A percentile compares a stretch with the other conserved stretches of the same genome.
phyloP scores from a whole-genome alignment of 148 eudicot genomes.

The Chenopodium suecicum region DNA sequence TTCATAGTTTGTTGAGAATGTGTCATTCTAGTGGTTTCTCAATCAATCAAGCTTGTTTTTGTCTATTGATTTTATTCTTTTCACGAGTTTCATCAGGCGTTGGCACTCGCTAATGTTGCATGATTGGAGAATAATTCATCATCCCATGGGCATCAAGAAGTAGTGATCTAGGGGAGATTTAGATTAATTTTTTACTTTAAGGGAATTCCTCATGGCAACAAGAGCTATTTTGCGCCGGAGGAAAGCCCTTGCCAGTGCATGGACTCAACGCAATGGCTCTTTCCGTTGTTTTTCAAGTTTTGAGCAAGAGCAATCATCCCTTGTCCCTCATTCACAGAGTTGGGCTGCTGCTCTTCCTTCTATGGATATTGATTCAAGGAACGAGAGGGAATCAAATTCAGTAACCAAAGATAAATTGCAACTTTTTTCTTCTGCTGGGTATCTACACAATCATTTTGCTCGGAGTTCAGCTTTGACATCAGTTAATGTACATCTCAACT shows the following conservation, averaged over 20 bases:
- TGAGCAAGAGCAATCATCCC: slow-evolving; percentile 38
- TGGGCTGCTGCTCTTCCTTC: slow-evolving; percentile 29
- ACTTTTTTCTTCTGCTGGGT: slow-evolving; percentile 30
- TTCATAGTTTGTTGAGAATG: not conserved
- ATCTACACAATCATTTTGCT: slow-evolving; percentile 27
- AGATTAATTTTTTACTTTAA: slow-evolving; percentile 14
- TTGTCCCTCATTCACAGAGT: slow-evolving; percentile 29
- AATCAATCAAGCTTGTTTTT: not conserved
- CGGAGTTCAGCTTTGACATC: slow-evolving; percentile 30
- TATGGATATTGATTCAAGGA: slow-evolving; percentile 22
- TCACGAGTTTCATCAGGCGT: not conserved
- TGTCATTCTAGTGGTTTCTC: not conserved
- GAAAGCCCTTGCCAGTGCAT: slow-evolving; percentile 38
- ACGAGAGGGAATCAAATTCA: slow-evolving; percentile 31
- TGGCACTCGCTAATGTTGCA: slow-evolving; percentile 2
- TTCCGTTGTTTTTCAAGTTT: slow-evolving; percentile 34
- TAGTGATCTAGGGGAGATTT: slow-evolving; percentile 17
- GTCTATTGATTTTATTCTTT: not conserved
- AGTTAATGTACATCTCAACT: slow-evolving; percentile 29
- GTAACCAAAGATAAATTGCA: slow-evolving; percentile 31
- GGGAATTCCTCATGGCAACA: slow-evolving; percentile 44
- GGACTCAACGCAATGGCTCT: slow-evolving; percentile 33
- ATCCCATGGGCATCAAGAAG: slow-evolving; percentile 14
- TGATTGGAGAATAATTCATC: not conserved
- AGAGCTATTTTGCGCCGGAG: slow-evolving; percentile 58